Base-by-base conservation (phyloP, 257 asterid genomes). In the Rauvolfia tetraphylla region DNA sequence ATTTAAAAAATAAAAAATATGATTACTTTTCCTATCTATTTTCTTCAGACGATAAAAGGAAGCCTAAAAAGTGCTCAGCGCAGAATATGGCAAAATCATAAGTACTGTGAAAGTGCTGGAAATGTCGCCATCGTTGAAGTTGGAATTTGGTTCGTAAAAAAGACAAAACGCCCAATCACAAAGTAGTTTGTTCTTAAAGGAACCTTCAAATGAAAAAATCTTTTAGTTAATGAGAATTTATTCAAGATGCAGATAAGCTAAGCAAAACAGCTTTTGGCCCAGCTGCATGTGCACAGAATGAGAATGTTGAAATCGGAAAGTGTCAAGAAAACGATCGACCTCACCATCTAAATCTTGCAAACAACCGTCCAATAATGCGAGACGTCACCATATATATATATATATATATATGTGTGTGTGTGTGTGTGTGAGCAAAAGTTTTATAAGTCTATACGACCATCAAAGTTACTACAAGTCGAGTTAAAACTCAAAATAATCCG, bases 241-340 rank as follows among this genome's bases (percentile, higher is more conserved):
- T 72, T 54, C 67, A 72, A 33, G 20, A 70, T 72, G 65, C 13
- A 51, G 65, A 51, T 51, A 72, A 72, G 69, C 41, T 57, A 36
- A 54, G 13, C 18, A 4, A 51, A 31, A 49, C 9, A 36, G 8
- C 25, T 17, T 1, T 51, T 72, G 65, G 65, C 23, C 70, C 76
- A 33, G 76, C 53, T 72, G 76, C 18, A 9, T 18, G n/a, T n/a
- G n/a, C n/a, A n/a, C n/a, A n/a, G 76, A 53, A 73, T 73, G 56
- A 39, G 69, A 73, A 74, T 74, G 58, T 74, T 58, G 71, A 59
- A 74, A 41, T 74, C 49, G 70, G 2, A 74, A 74, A 44, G 31
- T 18, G 58, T 59, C 44, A 57, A 73, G 71, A 74, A 59, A 74
- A 59, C 22, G 71, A 74, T 42, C 22, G 71, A 74, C 78, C 36